Evolutionary conservation across 1,284 basidiomycete genomes (phyloP), one percentile per base, ranked within the genome.

Genomic region (Wallemia hederae): DNA sequence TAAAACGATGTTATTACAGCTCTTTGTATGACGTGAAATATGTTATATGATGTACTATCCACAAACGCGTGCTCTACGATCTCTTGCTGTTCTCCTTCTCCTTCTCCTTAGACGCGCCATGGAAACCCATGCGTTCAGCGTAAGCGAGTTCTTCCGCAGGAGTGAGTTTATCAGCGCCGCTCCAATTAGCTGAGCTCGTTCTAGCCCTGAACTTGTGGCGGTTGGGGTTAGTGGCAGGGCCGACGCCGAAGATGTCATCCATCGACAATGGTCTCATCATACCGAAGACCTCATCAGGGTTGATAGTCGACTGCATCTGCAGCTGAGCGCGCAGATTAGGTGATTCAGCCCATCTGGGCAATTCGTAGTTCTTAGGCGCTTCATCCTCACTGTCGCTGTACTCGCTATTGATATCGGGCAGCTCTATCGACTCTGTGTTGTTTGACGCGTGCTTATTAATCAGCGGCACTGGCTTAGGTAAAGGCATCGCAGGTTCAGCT

Each of bases 131-230:
- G 5, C 56, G 14, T n/a, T 58, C 56, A 2, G 56, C 56, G 25
- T 58, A 58, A 15, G 56, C 56, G 15, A 58, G 56, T n/a, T 58
- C 56, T 24, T 58, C 56, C 9, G 56, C 56, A 7, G 56, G 56
- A 14, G 56, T 58, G 56, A 58, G 25, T 15, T 28, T 28, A 28
- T 58, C 56, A 27, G 56, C 27, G 9, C 56, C 56, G n/a, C 39
- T 49, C 56, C 56, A 58, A n/a, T 58, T 58, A 28, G 25, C 27
- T 9, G 56, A 58, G 24, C 56, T 58, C 19, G 56, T 58, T 15
- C 56, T 26, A 26, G 24, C 27, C 24, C 56, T 58, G 25, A 58
- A 58, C 17, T 28, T 26, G 56, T 28, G 56, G 7, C 24, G 7
- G 56, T 58, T 58, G 5, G 39, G 39, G n/a, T 49, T 49, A 9